phyloP scores from a whole-genome alignment of 2,329 filamentous ascomycete genomes.

The Trichoderma afroharzianum region DNA sequence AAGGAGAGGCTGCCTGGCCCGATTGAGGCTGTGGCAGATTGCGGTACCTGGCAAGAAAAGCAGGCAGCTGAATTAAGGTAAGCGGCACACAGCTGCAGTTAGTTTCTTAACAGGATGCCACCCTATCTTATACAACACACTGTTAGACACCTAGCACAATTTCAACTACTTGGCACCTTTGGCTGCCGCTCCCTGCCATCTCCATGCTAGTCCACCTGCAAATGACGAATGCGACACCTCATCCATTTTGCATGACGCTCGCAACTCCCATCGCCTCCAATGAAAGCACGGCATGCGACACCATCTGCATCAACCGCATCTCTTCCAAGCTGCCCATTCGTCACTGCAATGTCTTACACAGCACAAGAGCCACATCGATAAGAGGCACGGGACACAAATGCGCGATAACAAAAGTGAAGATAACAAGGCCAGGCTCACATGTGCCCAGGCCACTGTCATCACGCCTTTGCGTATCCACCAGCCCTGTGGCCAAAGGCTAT shows the following conservation, averaged over 20 bases:
- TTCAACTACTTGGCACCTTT: background rate
- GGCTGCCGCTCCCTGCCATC: background rate
- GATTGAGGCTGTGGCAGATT: conserved; percentile 5
- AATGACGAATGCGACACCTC: conserved; percentile 14
- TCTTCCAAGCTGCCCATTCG: background rate
- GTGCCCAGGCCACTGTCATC: background rate
- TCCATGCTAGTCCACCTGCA: background rate
- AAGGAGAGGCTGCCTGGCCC: conserved; percentile 5
- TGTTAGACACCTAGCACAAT: background rate
- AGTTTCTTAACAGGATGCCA: background rate
- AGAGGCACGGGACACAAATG: background rate
- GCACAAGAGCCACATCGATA: background rate
- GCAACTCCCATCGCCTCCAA: background rate
- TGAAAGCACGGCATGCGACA: background rate
- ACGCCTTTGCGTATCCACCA: conserved; percentile 1
- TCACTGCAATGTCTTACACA: background rate
- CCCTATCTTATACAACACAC: rapidly evolving
- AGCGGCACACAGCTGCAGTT: background rate
- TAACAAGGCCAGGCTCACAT: background rate
- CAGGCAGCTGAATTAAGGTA: background rate
- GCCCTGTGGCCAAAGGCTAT: background rate
- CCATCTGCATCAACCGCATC: background rate
- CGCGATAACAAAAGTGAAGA: background rate
- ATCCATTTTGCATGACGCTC: background rate
- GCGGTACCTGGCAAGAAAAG: background rate